Evolutionary conservation across 106 monocot genomes (phyloP).

Genomic region (Hemerocallis citrina): DNA sequence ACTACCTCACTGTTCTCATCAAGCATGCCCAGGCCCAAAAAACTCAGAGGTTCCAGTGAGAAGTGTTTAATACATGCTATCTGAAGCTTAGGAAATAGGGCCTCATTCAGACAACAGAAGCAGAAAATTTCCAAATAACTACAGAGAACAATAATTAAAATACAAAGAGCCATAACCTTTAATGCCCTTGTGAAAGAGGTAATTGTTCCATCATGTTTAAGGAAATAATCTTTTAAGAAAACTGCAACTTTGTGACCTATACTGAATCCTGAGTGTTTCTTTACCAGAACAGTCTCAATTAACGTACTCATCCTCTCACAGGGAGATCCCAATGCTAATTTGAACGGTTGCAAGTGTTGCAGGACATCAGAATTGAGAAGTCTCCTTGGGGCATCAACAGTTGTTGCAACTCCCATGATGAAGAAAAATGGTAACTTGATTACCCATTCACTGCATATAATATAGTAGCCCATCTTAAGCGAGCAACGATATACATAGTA

Average conservation of each 20-base stretch:
- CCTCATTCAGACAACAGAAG: background rate
- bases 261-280: constrained; percentile 41
- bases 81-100: constrained; percentile 43
- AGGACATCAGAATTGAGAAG: constrained; percentile 53
- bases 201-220: constrained; percentile 78
- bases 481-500: background rate
- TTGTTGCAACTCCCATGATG: constrained; percentile 72
- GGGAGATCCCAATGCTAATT: constrained; percentile 57
- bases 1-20: constrained; percentile 67
- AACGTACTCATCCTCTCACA: constrained; percentile 74
- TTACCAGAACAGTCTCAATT: constrained; percentile 64
- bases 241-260: constrained; percentile 68
- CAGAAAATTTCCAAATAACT: background rate
- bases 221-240: constrained; percentile 76
- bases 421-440: constrained; percentile 86
- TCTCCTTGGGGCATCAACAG: constrained; percentile 45
- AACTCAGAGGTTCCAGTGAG: constrained; percentile 64
- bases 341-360: constrained; percentile 48
- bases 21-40: constrained; percentile 38
- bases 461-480: constrained; percentile 1
- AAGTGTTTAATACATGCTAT: constrained; percentile 85
- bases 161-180: constrained; percentile 38
- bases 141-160: background rate
- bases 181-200: constrained; percentile 71
- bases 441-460: constrained; percentile 88